phyloP scores from a whole-genome alignment of 495 filamentous ascomycete genomes.

The Gamarada debralockiae region DNA sequence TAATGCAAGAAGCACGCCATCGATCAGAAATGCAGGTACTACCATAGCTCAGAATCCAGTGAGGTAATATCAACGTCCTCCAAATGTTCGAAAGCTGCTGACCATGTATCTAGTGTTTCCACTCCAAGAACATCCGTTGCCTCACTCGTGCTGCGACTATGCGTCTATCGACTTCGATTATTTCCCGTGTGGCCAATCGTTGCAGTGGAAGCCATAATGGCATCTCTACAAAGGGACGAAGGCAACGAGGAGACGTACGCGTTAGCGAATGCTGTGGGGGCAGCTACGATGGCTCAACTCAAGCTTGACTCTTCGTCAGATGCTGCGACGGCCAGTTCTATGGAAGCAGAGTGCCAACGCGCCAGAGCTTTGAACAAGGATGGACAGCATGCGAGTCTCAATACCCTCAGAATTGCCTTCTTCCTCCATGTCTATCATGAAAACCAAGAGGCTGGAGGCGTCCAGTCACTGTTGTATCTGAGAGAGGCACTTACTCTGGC shows the following conservation, averaged over 20 bases:
- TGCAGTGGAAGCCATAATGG: constrained; percentile 35
- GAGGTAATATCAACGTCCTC: not conserved
- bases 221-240: constrained; percentile 28
- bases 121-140: not conserved
- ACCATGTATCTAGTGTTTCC: not conserved
- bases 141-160: constrained; percentile 26
- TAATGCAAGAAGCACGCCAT: constrained; percentile 5
- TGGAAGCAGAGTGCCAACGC: constrained; percentile 26
- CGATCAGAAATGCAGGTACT: not conserved
- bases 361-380: constrained; percentile 1
- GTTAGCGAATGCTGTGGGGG: constrained; percentile 38
- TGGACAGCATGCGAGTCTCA: constrained; percentile 22
- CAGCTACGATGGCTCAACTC: constrained; percentile 42
- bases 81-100: not conserved
- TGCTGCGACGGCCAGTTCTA: constrained; percentile 20
- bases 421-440: constrained; percentile 45
- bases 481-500: constrained; percentile 41
- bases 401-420: constrained; percentile 35
- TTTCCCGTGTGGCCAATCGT: constrained; percentile 48
- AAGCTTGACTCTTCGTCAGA: constrained; percentile 32
- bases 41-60: constrained; percentile 4
- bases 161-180: constrained; percentile 42
- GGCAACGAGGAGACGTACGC: constrained; percentile 36
- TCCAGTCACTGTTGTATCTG: constrained; percentile 36
- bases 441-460: constrained; percentile 36